Evolutionary conservation across 768 basidiomycete species (phyloP), one percentile per base, ranked within the genome.

Genomic region (Tricholoma saponaceum): DNA sequence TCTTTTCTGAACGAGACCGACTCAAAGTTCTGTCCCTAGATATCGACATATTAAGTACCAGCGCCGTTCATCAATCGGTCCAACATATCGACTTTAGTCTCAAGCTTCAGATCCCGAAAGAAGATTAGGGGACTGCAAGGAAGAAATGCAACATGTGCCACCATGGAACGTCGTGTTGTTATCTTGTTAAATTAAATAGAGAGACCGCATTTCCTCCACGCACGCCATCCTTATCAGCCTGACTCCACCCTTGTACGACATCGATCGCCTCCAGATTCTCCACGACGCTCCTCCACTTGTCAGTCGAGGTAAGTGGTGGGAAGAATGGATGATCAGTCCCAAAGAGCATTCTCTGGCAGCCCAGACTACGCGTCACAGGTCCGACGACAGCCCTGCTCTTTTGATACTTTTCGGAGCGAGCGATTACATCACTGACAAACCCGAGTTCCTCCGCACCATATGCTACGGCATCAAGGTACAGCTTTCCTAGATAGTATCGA

Each of bases 51-150:
- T 65, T 97, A 71, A 90, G 95, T 74, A 95, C 93, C 41, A 95
- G 92, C 59, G 83, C 79, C 8, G 90, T 95, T 23, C 94, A 95
- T 64, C 92, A 98, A 71, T 92, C 90, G 1, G 92, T 92, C 23
- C 92, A 85, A 62, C 95, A 97, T 67, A 87, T 98, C 60, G 97
- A 98, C 70, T 99, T 95, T 71, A 97, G 94, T 66, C 79, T 99
- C 66, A 98, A 98, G 82, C 88, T 98, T 60, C 94, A 95, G 72
- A 81, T 80, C 63, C 81, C 83, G 9, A 51, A 62, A 51, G 51
- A 56, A 52, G 60, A 63, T 39, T 49, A n/a, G 41, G 26, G 51
- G 44, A 63, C 14, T 46, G 6, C 4, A 32, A 9, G 30, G 30
- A 32, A 32, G 30, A 32, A 22, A 33, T 16, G 52, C 22, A 20